These are phyloP conservation scores for Diatrype stigma DNA, from an alignment of 2,329 filamentous ascomycete species.

Conservation along the genomic window DNA sequence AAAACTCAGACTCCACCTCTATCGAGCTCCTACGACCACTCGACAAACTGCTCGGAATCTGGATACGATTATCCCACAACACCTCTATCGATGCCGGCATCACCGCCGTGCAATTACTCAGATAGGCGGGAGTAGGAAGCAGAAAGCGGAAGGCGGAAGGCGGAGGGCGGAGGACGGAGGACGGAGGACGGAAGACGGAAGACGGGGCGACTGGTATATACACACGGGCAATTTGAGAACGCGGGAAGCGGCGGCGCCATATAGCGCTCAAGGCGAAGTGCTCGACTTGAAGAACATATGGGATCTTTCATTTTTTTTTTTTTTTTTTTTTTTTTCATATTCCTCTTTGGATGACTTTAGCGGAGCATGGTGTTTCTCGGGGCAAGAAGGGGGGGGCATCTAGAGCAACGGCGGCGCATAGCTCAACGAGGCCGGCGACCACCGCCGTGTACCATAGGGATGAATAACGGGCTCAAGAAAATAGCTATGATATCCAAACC, in stretches of 20 bases:
- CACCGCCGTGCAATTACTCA: constrained; percentile 42
- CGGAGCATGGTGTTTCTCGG: background rate
- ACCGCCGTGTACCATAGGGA: background rate
- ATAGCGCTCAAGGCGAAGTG: constrained; percentile 5
- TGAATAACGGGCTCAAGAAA: background rate
- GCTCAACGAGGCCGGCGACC: background rate
- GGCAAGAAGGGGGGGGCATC: background rate
- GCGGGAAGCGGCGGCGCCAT: constrained; percentile 1
- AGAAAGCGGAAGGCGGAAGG: background rate
- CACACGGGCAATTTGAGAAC: background rate
- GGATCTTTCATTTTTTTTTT: background rate
- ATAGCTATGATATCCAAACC: no score
- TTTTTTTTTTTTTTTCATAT: background rate
- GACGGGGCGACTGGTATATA: background rate
- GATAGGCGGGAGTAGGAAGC: background rate
- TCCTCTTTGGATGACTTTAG: background rate
- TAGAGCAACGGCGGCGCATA: background rate
- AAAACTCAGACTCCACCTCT: constrained; percentile 67
- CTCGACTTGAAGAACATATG: constrained; percentile 7
- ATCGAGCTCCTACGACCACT: constrained; percentile 69
- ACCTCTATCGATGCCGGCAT: constrained; percentile 68
- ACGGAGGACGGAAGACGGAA: no score
- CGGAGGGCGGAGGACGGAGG: no score
- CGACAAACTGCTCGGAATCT: constrained; percentile 57
- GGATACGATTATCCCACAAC: constrained; percentile 65